Base-by-base conservation (phyloP, 495 filamentous ascomycete genomes). In the Extremus antarcticus region DNA sequence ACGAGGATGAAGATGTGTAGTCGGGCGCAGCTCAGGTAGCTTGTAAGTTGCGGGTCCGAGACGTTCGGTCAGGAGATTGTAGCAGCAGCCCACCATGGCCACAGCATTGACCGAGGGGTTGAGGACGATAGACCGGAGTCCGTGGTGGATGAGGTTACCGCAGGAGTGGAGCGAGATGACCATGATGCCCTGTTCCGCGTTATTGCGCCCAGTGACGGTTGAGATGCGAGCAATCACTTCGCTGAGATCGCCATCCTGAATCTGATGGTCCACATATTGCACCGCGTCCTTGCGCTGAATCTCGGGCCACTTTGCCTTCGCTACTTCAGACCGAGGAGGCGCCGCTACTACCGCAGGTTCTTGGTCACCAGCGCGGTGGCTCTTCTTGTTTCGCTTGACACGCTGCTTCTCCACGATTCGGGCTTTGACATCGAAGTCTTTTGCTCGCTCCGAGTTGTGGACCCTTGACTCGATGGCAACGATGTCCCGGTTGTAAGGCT, bases 81-180 rank as follows among this genome's bases (percentile, higher is more conserved):
- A 96, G 73, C 92, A 98, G 73, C 92, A 98, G 35, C 92, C 92
- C 41, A 98, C 87, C 66, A 98, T 86, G 35, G 92, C 92, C 45
- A 97, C 84, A 15, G 88, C 89, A 17, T 83, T 78, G 50, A 97
- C 87, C 24, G 80, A 76, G 1, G 89, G 86, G 63, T 95, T 96
- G 35, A 88, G 64, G 15, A 87, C 68, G 43, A 98, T 75, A 2
- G 92, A 92, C 4, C 87, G 84, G 41, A 98, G 81, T 1, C 87
- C 92, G 64, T 94, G 90, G 63, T 98, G 92, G n/a, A 91, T 80
- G 15, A 98, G 82, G 63, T 96, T 97, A 51, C 92, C 92, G 68
- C 92, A 98, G 19, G 90, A 95, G 67, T 98, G 92, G 47, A 98
- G 85, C 0, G 92, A 97, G 1, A 95, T 83, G 21, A 94, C 84